Conservation (phyloP, 2,329 filamentous ascomycete genomes). For the Colletotrichum ledebouriae region DNA sequence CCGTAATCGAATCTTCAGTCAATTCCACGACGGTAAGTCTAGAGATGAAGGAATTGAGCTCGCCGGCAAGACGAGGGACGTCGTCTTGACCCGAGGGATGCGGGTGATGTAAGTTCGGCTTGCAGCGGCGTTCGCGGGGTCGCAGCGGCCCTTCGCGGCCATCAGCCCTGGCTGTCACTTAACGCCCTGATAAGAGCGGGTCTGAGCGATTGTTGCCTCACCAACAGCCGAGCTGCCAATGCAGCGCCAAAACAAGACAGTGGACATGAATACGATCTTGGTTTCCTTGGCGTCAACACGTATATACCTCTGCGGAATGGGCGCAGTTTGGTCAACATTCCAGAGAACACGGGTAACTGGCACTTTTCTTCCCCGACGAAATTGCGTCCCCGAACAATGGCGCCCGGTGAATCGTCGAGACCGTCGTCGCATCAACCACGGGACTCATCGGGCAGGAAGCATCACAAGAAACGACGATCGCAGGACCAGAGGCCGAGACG, state of each 20-base stretch:
- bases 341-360: conserved; percentile 26
- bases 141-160: conserved; percentile 31
- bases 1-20: conserved; percentile 15
- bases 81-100: conserved; percentile 36
- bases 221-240: conserved; percentile 51
- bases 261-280: conserved; percentile 35
- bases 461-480: conserved; percentile 53
- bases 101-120: conserved; percentile 45
- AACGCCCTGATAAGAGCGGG: conserved; percentile 46
- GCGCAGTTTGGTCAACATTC: conserved; percentile 15
- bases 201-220: conserved; percentile 55
- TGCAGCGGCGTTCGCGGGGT: conserved; percentile 45
- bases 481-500: conserved; percentile 48
- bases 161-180: conserved; percentile 29
- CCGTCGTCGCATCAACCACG: conserved; percentile 49
- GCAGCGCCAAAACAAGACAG: conserved; percentile 43
- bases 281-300: conserved; percentile 36
- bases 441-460: conserved; percentile 50
- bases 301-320: conserved; percentile 27
- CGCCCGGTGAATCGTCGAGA: conserved; percentile 52
- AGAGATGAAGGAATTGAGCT: conserved; percentile 30
- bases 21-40: conserved; percentile 10
- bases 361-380: conserved; percentile 30
- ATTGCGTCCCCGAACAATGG: conserved; percentile 51
- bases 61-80: conserved; percentile 30